phyloP scores from a whole-genome alignment of 2,329 filamentous ascomycete species.

The Dryadomyces quercus-mongolicae region DNA sequence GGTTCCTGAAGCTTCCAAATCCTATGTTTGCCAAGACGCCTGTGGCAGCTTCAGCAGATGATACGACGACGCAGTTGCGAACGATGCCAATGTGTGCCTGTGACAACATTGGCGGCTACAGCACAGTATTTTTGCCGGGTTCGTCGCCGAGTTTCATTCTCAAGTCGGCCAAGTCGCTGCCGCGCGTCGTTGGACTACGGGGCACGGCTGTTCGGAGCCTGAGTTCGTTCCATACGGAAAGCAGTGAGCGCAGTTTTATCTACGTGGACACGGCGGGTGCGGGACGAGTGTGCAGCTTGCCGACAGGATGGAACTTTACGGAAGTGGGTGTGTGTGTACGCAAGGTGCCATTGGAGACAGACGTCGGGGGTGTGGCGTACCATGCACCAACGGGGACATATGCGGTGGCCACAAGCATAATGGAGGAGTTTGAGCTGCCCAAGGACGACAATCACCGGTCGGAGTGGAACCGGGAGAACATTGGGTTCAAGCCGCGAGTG shows the following conservation, averaged over 20 bases:
- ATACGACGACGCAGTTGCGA: conserved; percentile 29
- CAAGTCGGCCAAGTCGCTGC: conserved; percentile 66
- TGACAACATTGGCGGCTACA: conserved; percentile 62
- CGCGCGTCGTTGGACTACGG: conserved; percentile 62
- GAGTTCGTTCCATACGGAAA: conserved; percentile 63
- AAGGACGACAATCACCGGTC: conserved; percentile 75
- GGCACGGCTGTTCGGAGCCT: conserved; percentile 58
- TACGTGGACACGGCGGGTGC: conserved; percentile 65
- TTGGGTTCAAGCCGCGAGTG: conserved; percentile 50
- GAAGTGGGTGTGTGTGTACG: conserved; percentile 66
- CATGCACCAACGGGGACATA: conserved; percentile 66
- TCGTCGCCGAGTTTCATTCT: conserved; percentile 69
- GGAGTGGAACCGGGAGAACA: conserved; percentile 67
- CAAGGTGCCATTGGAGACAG: conserved; percentile 57
- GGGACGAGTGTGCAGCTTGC: conserved; percentile 62
- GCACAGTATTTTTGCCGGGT: conserved; percentile 72
- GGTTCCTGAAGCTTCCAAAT: conserved; percentile 67
- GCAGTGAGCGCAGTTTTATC: conserved; percentile 71
- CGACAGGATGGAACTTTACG: conserved; percentile 50
- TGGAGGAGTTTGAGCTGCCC: conserved; percentile 67
- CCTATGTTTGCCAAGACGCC: conserved; percentile 49
- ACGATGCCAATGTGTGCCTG: conserved; percentile 43
- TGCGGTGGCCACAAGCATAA: conserved; percentile 57
- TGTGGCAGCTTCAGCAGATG: conserved; percentile 31
- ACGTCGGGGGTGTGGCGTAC: conserved; percentile 63